Evolutionary conservation across 345 rosid species (phyloP), one percentile per base, ranked within the genome.

Genomic region (Gossypium sturtianum): DNA sequence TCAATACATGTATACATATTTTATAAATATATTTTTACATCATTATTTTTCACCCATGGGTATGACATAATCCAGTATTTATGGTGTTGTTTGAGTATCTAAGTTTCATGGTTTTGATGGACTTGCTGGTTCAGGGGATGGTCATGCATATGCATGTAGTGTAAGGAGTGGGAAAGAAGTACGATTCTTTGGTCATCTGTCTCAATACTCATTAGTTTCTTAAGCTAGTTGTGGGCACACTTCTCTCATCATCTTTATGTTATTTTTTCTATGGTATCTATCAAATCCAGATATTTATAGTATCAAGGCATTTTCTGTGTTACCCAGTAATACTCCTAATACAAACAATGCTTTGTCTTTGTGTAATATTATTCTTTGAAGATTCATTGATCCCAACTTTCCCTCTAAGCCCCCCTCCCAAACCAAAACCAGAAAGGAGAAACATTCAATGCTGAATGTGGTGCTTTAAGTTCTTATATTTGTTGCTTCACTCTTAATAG

Each of bases 141-240:
- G 97, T 15, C 85, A 90, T 72, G 89, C 89, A n/a, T 91, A 89
- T 75, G 97, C 93, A 20, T 89, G 98, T 97, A 85, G 87, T 66
- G 89, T 88, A 56, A 81, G 97, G 84, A 88, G 86, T 17, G 97
- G 97, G 62, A 90, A 92, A 86, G 92, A 92, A 81, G 98, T 47
- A 47, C 13, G 82, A 75, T 52, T 69, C 41, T 34, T 34, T 34
- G 41, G 41, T 34, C 41, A 34, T 34, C 41, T 34, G 41, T 34
- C 41, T 34, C 7, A 34, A 34, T 34, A 34, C 41, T 27, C 34
- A 47, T 71, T 17, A 38, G 54, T 54, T 38, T 10, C 27, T 54
- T 62, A 63, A 2, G 10, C 41, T 20, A 34, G 60, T 57, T 34
- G 47, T 22, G 12, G 51, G 25, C 52, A 20, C 7, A 20, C 54